phyloP scores from a whole-genome alignment of 345 rosid genomes.

The Sapria himalayana region DNA sequence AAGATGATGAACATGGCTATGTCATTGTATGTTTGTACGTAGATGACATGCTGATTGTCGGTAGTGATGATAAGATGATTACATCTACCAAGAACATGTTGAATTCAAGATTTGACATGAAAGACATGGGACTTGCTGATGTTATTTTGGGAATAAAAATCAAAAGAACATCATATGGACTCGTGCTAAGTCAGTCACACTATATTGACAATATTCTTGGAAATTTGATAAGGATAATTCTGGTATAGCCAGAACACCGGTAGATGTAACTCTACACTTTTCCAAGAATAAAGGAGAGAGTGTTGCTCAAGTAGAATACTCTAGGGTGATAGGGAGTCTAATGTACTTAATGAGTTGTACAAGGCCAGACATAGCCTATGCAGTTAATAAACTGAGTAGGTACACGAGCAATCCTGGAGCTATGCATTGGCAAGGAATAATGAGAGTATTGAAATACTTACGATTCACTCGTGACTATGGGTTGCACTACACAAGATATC shows the following conservation, averaged over 20 bases:
- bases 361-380: background rate
- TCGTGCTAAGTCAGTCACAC: background rate
- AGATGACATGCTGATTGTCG: background rate
- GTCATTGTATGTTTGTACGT: background rate
- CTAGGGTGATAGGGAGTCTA: background rate
- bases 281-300: background rate
- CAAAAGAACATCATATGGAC: background rate
- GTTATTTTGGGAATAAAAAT: background rate
- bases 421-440: background rate
- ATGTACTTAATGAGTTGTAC: background rate
- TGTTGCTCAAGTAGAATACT: background rate
- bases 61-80: conserved; percentile 1
- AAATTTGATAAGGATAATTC: background rate
- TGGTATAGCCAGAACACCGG: background rate
- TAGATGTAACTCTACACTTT: background rate
- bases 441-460: background rate
- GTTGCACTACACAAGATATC: background rate
- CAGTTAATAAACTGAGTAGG: background rate
- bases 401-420: background rate
- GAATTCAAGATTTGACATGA: background rate
- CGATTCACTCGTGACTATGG: background rate
- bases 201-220: background rate
- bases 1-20: background rate
- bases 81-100: background rate
- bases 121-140: conserved; percentile 1